Evolutionary conservation across 2,329 filamentous ascomycete species (phyloP), one percentile per base, ranked within the genome.

Genomic region (Sclerotinia sclerotiorum): DNA sequence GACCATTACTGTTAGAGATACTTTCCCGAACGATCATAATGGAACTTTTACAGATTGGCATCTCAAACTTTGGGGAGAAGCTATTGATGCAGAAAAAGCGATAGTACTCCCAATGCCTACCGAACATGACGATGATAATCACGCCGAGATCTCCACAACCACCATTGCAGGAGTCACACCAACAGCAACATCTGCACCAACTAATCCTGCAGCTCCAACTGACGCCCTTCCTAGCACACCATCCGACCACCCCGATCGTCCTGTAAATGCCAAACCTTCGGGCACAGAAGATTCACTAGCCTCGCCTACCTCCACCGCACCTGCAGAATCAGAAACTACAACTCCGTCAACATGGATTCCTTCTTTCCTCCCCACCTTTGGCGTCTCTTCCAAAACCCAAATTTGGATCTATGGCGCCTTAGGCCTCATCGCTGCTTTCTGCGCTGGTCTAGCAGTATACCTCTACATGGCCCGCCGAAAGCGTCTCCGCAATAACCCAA

Each of bases 321-420:
- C 55, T 1, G 74, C 77, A 10, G 75, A 79, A 24, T 67, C 77
- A 15, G 72, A 74, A n/a, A 67, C 70, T n/a, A 72, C 69, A 35
- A 71, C 69, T 13, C 70, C 79, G 77, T 67, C 78, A 73, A 67
- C 79, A 70, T 89, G 87, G 87, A 84, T 97, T 24, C 93, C 94
- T 0, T 94, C 91, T 10, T 91, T 91, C 82, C 90, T 98, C 77
- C 94, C 94, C 0, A 94, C 92, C 1, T 97, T 98, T 75, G 93
- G 93, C 66, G 90, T 94, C 49, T 94, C 91, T 11, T 93, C 93
- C 73, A 88, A 87, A 76, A 97, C 93, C 0, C 93, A 96, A 77
- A 86, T 91, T 70, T 99, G 95, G 95, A 97, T 99, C 73, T 98
- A 88, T 78, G 94, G 93, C 68, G 88, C 94, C 4, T 81, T 95